These are phyloP conservation scores for Xylaria longipes DNA, from an alignment of 495 filamentous ascomycete species.

Conservation along the genomic window DNA sequence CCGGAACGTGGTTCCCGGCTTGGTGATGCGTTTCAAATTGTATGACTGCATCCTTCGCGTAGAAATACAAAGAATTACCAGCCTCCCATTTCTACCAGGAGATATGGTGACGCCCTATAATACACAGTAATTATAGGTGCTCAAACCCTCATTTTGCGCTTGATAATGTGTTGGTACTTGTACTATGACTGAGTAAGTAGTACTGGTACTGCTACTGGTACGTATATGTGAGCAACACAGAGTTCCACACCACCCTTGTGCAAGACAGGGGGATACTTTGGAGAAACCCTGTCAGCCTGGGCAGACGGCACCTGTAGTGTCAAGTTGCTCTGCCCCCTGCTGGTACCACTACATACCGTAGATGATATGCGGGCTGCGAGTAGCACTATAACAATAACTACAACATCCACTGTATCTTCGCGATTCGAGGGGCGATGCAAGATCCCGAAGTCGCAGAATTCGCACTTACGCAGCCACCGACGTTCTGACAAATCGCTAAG, in stretches of 20 bases:
- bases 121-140: conserved; percentile 25
- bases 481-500: conserved; percentile 23
- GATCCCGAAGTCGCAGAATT: conserved; percentile 10
- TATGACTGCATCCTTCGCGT: conserved; percentile 30
- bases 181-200: conserved; percentile 5
- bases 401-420: not conserved
- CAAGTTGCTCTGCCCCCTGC: conserved; percentile 12
- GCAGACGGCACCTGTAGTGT: conserved; percentile 10
- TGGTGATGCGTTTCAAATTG: conserved; percentile 30
- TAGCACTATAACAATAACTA: conserved; percentile 12
- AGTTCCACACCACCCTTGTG: conserved; percentile 19
- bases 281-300: conserved; percentile 23
- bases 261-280: conserved; percentile 11
- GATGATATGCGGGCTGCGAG: conserved; percentile 7
- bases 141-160: not conserved
- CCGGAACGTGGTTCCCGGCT: conserved; percentile 26
- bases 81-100: not conserved
- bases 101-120: conserved; percentile 13
- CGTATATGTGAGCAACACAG: not conserved
- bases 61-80: conserved; percentile 17
- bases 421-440: conserved; percentile 8
- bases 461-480: conserved; percentile 15
- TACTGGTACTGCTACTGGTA: not conserved
- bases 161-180: not conserved
- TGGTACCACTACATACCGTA: not conserved